Conservation (phyloP, 139 green algal genomes). For the Auxenochlorella pyrenoidosa region DNA sequence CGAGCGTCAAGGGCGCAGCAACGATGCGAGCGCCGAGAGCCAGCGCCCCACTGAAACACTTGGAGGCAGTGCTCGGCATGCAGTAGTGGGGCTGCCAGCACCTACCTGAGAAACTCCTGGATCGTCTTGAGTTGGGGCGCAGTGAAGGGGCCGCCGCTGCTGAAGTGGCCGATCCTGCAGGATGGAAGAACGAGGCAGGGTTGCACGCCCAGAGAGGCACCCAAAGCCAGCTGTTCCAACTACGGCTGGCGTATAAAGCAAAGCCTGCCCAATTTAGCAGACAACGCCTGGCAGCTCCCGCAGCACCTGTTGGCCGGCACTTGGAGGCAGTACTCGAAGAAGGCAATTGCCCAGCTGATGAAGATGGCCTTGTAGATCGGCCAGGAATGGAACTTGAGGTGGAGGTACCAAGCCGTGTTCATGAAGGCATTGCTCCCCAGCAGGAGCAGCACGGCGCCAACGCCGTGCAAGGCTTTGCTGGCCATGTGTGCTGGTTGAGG, state of each 20-base stretch:
- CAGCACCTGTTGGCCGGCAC: constrained; percentile 32
- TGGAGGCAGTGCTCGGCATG: too few relatives aligned
- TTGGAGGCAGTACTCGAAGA: constrained; percentile 28
- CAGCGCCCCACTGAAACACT: too few relatives aligned
- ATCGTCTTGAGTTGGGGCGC: constrained; percentile 34
- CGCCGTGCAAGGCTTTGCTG: background rate
- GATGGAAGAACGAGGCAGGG: background rate
- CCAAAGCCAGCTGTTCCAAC: background rate
- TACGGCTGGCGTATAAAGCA: background rate
- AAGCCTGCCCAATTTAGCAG: background rate
- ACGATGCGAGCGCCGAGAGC: too few relatives aligned
- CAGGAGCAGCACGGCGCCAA: constrained; percentile 1
- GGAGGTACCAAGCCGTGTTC: constrained; percentile 36
- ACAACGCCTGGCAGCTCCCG: too few relatives aligned
- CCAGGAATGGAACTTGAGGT: constrained; percentile 43
- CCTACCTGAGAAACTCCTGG: constrained; percentile 22
- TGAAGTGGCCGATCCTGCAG: constrained; percentile 21
- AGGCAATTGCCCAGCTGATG: constrained; percentile 18
- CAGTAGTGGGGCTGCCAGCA: background rate
- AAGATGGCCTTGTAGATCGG: constrained; percentile 8
- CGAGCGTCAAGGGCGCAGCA: too few relatives aligned
- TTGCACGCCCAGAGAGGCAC: too few relatives aligned
- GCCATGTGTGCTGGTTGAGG: background rate
- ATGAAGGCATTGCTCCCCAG: background rate
- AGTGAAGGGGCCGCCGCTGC: constrained; percentile 25